Conservation (phyloP, 2,329 filamentous ascomycete genomes). For the Exophiala phaeomuriformis region DNA sequence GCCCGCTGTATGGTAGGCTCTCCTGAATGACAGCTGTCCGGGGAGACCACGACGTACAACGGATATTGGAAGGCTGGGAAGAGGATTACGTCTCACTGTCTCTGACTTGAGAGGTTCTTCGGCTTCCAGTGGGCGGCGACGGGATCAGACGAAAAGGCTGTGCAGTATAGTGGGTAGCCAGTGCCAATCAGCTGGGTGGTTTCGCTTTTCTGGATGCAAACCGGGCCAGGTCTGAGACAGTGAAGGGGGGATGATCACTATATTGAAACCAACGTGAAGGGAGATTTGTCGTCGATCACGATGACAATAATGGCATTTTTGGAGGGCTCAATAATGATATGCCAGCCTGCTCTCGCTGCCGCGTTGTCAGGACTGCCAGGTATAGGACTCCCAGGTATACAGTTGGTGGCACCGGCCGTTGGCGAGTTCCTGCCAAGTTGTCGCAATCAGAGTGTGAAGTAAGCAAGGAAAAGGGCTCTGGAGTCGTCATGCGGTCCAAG, state of each 20-base stretch:
- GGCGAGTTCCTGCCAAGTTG: not conserved
- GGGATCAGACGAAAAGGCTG: conserved; percentile 2
- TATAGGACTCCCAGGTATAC: too few relatives aligned
- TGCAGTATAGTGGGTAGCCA: not conserved
- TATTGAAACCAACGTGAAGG: not conserved
- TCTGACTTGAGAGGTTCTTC: not conserved
- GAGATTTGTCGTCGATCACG: not conserved
- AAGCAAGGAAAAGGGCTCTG: not conserved
- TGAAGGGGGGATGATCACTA: not conserved
- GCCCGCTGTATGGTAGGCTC: not conserved
- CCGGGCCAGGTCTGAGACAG: not conserved
- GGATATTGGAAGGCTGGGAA: not conserved
- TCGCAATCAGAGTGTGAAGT: not conserved
- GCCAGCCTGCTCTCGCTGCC: not conserved
- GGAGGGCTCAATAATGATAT: not conserved
- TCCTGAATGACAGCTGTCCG: not conserved
- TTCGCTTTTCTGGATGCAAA: not conserved
- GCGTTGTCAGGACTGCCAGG: not conserved
- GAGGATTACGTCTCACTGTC: not conserved
- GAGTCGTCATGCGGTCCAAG: not conserved
- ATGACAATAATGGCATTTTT: not conserved
- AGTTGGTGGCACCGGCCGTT: not conserved
- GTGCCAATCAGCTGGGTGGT: not conserved
- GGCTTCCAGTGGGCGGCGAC: not conserved
- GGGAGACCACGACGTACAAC: not conserved